Evolutionary conservation across 768 basidiomycete species (phyloP), one percentile per base, ranked within the genome.

Genomic region (Boletus rufocinnamomeus): DNA sequence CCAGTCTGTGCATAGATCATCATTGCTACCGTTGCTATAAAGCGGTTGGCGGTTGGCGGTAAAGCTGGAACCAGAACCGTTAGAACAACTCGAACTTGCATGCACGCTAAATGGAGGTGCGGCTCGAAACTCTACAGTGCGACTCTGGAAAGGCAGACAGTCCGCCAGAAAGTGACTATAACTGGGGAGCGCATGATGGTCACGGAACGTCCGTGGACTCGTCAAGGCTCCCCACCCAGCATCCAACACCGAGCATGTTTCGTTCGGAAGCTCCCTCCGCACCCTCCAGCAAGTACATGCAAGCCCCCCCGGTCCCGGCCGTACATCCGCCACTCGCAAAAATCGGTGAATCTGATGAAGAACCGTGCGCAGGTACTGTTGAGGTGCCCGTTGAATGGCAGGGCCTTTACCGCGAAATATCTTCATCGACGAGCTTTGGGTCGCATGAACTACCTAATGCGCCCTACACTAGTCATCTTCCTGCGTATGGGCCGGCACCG

Each of bases 11-110:
- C 45, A 52, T 44, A 84, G 84, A 72, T 85, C 16, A 75, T 83
- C 32, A 72, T 86, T 4, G 84, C 82, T 6, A 82, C 82, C 2
- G 76, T 84, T 23, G 83, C 84, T 5, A 79, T 81, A 41, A 74
- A 76, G 49, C 78, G 74, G 7, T 66, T 74, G 2, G 49, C 78
- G 74, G 7, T 66, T 74, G 2, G 72, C 78, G 50, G 68, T 82
- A 6, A 69, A 78, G 47, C 66, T 86, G 17, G 70, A 78, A 9
- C 81, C 80, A 2, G 73, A 77, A 14, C 78, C 83, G 3, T 66
- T 83, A 19, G 69, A 74, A 23, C 73, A 81, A 63, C 77, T 84
- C 49, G 77, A 83, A 55, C 69, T 71, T 6, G 79, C 77, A n/a
- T 83, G 76, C 50, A 66, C 63, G 2, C 71, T 83, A 52, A 13